Evolutionary conservation across 2,329 filamentous ascomycete genomes (phyloP).

Genomic region (Trichoderma pleuroti): DNA sequence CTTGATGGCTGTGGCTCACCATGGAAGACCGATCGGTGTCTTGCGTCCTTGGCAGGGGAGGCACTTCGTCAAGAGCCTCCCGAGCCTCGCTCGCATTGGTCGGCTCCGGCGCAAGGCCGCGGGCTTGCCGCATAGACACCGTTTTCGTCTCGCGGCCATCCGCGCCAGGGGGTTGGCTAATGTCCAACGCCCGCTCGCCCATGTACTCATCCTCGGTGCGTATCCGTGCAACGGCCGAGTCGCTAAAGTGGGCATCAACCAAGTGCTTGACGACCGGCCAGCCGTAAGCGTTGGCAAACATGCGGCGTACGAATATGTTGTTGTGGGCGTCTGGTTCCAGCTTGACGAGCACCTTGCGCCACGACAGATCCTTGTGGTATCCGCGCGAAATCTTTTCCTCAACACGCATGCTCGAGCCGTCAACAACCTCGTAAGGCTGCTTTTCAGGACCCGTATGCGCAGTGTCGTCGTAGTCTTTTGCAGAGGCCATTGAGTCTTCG

Average conservation of each 20-base stretch:
- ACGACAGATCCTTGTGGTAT: conserved; percentile 86
- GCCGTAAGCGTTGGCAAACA: conserved; percentile 95
- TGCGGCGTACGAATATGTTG: conserved; percentile 93
- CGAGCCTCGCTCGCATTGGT: conserved; percentile 30
- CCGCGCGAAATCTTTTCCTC: conserved; percentile 97
- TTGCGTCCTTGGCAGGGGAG: conserved; percentile 35
- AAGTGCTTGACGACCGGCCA: conserved; percentile 97
- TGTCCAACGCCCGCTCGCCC: conserved; percentile 65
- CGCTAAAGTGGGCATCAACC: conserved; percentile 89
- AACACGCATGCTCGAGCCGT: conserved; percentile 73
- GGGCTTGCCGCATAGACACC: conserved; percentile 20
- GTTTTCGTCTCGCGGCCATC: conserved; percentile 63
- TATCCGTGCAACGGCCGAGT: conserved; percentile 58
- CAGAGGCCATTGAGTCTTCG: conserved; percentile 43
- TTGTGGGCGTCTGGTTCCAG: conserved; percentile 97
- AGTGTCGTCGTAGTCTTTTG: conserved; percentile 52
- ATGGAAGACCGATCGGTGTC: conserved; percentile 25
- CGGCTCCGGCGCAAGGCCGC: conserved; percentile 7
- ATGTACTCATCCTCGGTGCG: conserved; percentile 64
- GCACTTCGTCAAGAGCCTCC: conserved; percentile 44
- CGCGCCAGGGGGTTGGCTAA: conserved; percentile 52
- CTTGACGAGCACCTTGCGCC: conserved; percentile 95
- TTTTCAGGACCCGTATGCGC: conserved; percentile 45
- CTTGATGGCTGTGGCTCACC: conserved; percentile 11
- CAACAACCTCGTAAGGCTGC: conserved; percentile 40